Conservation (phyloP, 2,329 filamentous ascomycete species). For the Talaromyces sp. region DNA sequence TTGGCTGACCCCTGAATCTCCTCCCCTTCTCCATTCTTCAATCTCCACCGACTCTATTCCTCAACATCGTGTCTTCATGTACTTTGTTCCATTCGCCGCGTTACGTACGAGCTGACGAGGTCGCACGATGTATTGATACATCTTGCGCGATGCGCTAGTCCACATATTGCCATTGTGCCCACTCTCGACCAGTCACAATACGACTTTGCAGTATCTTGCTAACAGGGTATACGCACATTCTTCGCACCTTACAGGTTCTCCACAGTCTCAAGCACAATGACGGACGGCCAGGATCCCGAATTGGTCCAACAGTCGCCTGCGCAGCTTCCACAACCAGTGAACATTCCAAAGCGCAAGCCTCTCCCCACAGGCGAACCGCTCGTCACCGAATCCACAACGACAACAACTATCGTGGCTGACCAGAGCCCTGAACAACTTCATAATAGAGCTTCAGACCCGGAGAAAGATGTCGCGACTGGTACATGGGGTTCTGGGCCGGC, state of each 20-base stretch:
- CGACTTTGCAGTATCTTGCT: neutral
- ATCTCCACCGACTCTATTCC: neutral
- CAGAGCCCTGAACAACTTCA: neutral
- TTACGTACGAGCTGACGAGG: neutral
- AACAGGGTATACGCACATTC: neutral
- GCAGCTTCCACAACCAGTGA: neutral
- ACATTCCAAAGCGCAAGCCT: constrained; percentile 16
- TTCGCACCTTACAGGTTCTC: constrained; percentile 1
- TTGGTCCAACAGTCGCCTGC: neutral
- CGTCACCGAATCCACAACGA: neutral
- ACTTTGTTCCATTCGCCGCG: neutral
- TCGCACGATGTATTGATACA: neutral
- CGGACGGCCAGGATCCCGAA: neutral
- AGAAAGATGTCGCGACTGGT: neutral
- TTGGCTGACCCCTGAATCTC: constrained; percentile 9
- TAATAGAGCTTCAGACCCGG: neutral
- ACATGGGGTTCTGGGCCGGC: neutral
- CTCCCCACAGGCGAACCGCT: constrained; percentile 2
- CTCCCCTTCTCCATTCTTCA: neutral
- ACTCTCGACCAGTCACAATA: neutral
- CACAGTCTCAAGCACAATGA: constrained; percentile 7
- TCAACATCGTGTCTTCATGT: neutral
- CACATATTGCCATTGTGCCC: neutral
- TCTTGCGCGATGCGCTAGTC: neutral
- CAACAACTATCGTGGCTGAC: neutral